Percentiles rank a stretch among this genome's conserved stretches.
These are phyloP conservation scores for Fusarium pseudonygamai DNA, from an alignment of 2,329 filamentous ascomycete species.

Conservation along the genomic window DNA sequence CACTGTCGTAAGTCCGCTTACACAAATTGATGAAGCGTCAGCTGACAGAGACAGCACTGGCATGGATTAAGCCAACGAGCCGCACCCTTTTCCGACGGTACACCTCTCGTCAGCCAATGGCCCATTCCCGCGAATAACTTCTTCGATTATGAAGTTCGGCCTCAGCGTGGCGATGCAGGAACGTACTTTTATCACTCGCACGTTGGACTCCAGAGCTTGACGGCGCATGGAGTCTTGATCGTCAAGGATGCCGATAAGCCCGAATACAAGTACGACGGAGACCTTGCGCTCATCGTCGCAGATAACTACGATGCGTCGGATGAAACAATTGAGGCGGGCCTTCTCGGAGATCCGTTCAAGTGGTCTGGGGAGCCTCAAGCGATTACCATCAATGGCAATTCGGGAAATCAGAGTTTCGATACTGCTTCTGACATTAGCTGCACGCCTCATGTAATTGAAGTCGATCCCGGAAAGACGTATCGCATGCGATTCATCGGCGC, in stretches of 20 bases:
- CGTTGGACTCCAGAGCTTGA: conserved; percentile 68
- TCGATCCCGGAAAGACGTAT: conserved; percentile 13
- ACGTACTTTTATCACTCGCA: conserved; percentile 77
- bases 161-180: conserved; percentile 62
- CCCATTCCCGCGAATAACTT: conserved; percentile 69
- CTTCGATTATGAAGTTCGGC: conserved; percentile 73
- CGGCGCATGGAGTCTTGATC: conserved; percentile 66
- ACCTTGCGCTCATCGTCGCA: conserved; percentile 59
- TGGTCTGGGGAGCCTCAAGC: conserved; percentile 67
- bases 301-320: conserved; percentile 69
- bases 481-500: conserved; percentile 22
- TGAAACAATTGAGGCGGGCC: conserved; percentile 57
- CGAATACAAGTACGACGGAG: conserved; percentile 71
- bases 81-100: conserved; percentile 72
- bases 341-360: conserved; percentile 59
- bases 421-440: conserved; percentile 16
- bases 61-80: conserved; percentile 69
- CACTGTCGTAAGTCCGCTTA: conserved; percentile 17
- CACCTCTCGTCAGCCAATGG: conserved; percentile 70
- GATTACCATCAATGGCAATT: conserved; percentile 37
- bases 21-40: neutral
- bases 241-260: conserved; percentile 54
- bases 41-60: conserved; percentile 64
- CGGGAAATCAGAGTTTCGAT: conserved; percentile 19
- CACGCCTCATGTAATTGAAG: conserved; percentile 20